Evolutionary conservation across 331 rosid genomes (phyloP).

Genomic region (Cydonia oblonga): DNA sequence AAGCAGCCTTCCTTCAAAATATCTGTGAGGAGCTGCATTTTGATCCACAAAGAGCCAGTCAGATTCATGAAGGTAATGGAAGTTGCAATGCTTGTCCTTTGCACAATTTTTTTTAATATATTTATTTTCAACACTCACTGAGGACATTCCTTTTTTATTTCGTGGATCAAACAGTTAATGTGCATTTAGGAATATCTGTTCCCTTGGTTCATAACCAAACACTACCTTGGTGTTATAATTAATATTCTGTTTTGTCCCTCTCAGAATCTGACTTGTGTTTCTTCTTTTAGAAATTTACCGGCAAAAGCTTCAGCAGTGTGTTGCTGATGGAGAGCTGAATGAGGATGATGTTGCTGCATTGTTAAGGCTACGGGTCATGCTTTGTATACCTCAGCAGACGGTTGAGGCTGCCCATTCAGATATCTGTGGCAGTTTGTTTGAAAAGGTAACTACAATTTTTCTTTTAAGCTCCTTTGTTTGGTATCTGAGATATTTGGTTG

Average conservation of each 20-base stretch:
- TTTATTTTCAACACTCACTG: not conserved
- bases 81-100: not conserved
- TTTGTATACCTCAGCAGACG: conserved; percentile 75
- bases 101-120: not conserved
- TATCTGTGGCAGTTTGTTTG: conserved; percentile 95
- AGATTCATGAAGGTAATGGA: conserved; percentile 72
- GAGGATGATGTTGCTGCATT: conserved; percentile 73
- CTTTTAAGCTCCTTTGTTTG: not conserved
- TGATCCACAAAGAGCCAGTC: conserved; percentile 83
- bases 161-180: not conserved
- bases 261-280: conserved; percentile 22
- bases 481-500: not conserved
- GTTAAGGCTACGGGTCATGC: conserved; percentile 82
- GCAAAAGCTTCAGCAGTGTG: conserved; percentile 86
- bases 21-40: conserved; percentile 75
- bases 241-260: not conserved
- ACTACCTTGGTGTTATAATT: not conserved
- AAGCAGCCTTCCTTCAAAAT: conserved; percentile 90
- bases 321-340: conserved; percentile 71
- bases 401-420: conserved; percentile 91
- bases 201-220: not conserved
- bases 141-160: not conserved
- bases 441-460: conserved; percentile 45
- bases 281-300: conserved; percentile 70
- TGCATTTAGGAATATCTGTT: not conserved